Conservation (phyloP, 352 stramenopile genomes). For the Globisporangium nodosum region DNA sequence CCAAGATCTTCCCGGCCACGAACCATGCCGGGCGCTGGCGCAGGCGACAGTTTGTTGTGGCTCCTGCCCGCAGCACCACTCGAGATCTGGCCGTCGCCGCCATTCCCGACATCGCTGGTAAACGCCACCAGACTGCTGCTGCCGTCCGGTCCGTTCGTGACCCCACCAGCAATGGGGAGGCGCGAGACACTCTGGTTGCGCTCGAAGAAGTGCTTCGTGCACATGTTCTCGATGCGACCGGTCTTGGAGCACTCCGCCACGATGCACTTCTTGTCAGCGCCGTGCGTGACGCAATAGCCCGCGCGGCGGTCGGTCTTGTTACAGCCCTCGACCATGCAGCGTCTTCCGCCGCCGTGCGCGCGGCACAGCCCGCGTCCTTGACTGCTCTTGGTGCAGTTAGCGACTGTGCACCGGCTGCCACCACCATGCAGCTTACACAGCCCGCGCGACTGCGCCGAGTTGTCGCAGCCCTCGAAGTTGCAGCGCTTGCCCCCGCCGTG, state of each 20-base stretch:
- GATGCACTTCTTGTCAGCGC: conserved; percentile 77
- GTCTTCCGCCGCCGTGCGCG: conserved; percentile 73
- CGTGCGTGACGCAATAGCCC: conserved; percentile 77
- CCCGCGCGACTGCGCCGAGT: conserved; percentile 77
- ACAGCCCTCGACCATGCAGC: conserved; percentile 81
- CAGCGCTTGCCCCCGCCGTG: conserved; percentile 82
- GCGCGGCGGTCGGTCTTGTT: conserved; percentile 79
- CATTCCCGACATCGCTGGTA: background rate
- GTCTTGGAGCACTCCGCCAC: conserved; percentile 80
- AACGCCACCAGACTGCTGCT: background rate
- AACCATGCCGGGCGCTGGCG: background rate
- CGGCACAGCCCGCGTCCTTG: conserved; percentile 79
- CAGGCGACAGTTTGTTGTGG: background rate
- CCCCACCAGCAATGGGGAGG: background rate
- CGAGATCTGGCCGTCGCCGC: background rate
- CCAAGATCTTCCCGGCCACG: background rate
- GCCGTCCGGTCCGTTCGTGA: background rate
- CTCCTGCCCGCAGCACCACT: background rate
- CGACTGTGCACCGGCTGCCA: conserved; percentile 69
- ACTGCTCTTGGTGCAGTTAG: conserved; percentile 83
- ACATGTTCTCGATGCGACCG: conserved; percentile 76
- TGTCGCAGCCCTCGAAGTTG: conserved; percentile 65
- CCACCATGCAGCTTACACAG: conserved; percentile 80
- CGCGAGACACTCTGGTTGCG: conserved; percentile 30
- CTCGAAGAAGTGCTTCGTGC: conserved; percentile 84